Percentiles rank a stretch among this genome's conserved stretches.
Evolutionary conservation across 176 grass and related monocot genomes (phyloP).

Genomic region (Guadua angustifolia): DNA sequence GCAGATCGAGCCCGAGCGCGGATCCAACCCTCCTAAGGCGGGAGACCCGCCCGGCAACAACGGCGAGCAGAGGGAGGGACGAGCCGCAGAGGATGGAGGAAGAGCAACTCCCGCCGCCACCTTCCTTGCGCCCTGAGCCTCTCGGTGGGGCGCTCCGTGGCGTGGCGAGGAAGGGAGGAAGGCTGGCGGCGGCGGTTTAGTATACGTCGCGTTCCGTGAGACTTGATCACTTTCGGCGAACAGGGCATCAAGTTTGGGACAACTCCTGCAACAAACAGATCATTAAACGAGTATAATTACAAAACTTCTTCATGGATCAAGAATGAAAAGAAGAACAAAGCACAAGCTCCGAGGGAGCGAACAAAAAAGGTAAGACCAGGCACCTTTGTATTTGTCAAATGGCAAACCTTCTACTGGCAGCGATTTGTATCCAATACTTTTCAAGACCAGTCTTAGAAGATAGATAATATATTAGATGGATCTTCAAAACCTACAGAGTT

Average conservation of each 20-base stretch:
- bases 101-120: too few species aligned
- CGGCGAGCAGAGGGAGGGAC: too few species aligned
- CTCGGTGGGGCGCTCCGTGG: too few species aligned
- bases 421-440: conserved; percentile 96
- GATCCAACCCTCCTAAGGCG: too few species aligned
- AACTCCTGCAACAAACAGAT: conserved; percentile 57
- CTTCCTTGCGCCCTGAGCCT: too few species aligned
- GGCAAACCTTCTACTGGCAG: conserved; percentile 74
- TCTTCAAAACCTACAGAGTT: not conserved
- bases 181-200: too few species aligned
- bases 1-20: too few species aligned
- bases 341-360: conserved; percentile 1
- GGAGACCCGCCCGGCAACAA: too few species aligned
- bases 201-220: too few species aligned
- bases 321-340: not conserved
- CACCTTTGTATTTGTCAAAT: conserved; percentile 81
- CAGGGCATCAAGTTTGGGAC: conserved; percentile 74
- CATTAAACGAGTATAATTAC: not conserved
- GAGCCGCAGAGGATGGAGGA: too few species aligned
- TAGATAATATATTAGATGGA: conserved; percentile 30
- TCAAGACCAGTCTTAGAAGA: conserved; percentile 73
- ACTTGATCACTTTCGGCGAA: too few species aligned
- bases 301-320: conserved; percentile 2
- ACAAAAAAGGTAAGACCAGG: not conserved
- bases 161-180: too few species aligned